Base-by-base conservation (phyloP, 768 basidiomycete genomes). In the Serpula lacrymans region DNA sequence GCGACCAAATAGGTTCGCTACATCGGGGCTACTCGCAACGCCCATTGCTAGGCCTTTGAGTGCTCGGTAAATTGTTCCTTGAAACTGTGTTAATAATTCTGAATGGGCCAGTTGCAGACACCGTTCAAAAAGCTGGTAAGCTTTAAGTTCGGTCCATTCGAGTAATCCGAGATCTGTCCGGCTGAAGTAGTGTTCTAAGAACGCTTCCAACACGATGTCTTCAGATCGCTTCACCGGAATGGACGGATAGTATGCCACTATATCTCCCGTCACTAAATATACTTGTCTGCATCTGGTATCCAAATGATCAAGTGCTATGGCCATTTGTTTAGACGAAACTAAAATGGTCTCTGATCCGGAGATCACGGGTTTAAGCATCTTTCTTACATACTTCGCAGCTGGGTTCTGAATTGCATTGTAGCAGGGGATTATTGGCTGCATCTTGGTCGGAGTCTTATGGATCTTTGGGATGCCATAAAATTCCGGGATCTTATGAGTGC, bases 141-240 rank as follows among this genome's bases (percentile, higher is more conserved):
- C n/a, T n/a, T n/a, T n/a, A n/a, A n/a, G n/a, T n/a, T n/a, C n/a
- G n/a, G n/a, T n/a, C n/a, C n/a, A n/a, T n/a, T n/a, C n/a, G n/a
- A n/a, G n/a, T n/a, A n/a, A n/a, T n/a, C n/a, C n/a, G n/a, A n/a
- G n/a, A n/a, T n/a, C n/a, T n/a, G n/a, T n/a, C n/a, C n/a, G n/a
- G n/a, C n/a, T n/a, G n/a, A n/a, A n/a, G n/a, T n/a, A n/a, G n/a
- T n/a, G n/a, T n/a, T n/a, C n/a, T n/a, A n/a, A n/a, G n/a, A n/a
- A n/a, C n/a, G n/a, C n/a, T n/a, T n/a, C n/a, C 7, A 96, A 77
- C 3, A 95, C 63, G 1, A 71, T 56, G 38, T 92, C 89, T 68
- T 98, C 96, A 63, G 94, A 92, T 17, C 91, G 85, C 21, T 95
- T 84, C 52, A 98, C 97, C 7, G 96, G 94, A 41, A 98, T 85